These are phyloP conservation scores for Forsythia suspensa DNA, from an alignment of 257 asterid genomes.

Conservation along the genomic window DNA sequence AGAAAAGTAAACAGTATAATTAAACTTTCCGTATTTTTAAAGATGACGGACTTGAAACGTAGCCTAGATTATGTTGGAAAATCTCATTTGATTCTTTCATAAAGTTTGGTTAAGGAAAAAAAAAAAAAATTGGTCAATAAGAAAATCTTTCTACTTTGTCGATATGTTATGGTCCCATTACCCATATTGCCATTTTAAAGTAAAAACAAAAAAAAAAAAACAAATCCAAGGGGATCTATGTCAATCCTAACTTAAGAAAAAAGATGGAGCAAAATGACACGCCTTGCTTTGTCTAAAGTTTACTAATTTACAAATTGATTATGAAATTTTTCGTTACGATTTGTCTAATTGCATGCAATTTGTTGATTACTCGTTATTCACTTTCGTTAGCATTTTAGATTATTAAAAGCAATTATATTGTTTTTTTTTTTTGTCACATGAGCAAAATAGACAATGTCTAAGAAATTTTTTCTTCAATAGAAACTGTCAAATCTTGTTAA, in stretches of 20 bases:
- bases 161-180: slow-evolving; percentile 22
- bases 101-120: slow-evolving; percentile 8
- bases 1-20: too few relatives aligned
- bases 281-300: slow-evolving; percentile 7
- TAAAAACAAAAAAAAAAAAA: not conserved
- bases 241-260: slow-evolving; percentile 34
- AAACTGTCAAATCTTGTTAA: too few relatives aligned
- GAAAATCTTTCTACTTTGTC: slow-evolving; percentile 27
- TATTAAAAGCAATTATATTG: too few relatives aligned
- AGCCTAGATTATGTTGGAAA: not conserved
- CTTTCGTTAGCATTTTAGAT: not conserved
- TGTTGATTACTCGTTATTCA: not conserved
- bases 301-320: too few relatives aligned
- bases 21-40: not conserved
- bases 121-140: slow-evolving; percentile 22
- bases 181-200: slow-evolving; percentile 11
- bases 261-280: slow-evolving; percentile 9
- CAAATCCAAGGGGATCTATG: slow-evolving; percentile 26
- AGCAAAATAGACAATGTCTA: too few relatives aligned
- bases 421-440: too few relatives aligned
- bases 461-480: too few relatives aligned
- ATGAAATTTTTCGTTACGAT: not conserved
- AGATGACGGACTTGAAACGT: not conserved
- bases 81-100: slow-evolving; percentile 24
- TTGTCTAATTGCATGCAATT: not conserved